Conservation (phyloP, 1,284 basidiomycete genomes). For the Cryptococcus deneoformans region DNA sequence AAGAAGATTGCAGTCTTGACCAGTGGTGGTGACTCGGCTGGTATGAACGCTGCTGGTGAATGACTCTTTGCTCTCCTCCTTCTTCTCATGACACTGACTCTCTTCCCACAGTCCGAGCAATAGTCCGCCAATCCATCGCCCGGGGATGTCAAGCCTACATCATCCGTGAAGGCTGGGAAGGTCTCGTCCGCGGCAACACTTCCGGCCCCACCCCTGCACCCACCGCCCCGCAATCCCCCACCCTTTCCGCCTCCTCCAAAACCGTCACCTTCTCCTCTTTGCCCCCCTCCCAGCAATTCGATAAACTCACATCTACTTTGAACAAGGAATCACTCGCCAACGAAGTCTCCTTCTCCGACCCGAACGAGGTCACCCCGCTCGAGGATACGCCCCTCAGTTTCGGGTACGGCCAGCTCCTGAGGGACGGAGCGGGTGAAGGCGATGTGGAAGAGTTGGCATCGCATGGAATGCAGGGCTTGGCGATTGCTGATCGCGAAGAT, state of each 20-base stretch:
- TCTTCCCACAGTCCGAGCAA: constrained; percentile 64
- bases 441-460: constrained; percentile 44
- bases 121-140: constrained; percentile 84
- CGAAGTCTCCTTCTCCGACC: constrained; percentile 29
- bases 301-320: constrained; percentile 15
- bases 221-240: constrained; percentile 30
- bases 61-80: not conserved
- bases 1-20: constrained; percentile 84
- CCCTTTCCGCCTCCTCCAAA: constrained; percentile 14
- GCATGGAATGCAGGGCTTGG: constrained; percentile 28
- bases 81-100: not conserved
- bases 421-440: constrained; percentile 83
- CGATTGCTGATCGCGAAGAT: constrained; percentile 52
- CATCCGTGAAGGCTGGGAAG: constrained; percentile 96
- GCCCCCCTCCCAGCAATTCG: constrained; percentile 36
- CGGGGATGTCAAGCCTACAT: constrained; percentile 92
- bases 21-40: constrained; percentile 94
- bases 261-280: constrained; percentile 37
- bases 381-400: constrained; percentile 61
- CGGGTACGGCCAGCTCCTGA: constrained; percentile 84
- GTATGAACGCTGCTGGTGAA: constrained; percentile 81
- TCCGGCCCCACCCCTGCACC: constrained; percentile 35
- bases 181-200: constrained; percentile 64
- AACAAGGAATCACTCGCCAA: constrained; percentile 9
- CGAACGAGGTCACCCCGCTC: constrained; percentile 31